A percentile compares a stretch with the other conserved stretches of the same genome.
These are phyloP conservation scores for Chaetomium cochliodes DNA, from an alignment of 495 filamentous ascomycete species.

Conservation along the genomic window DNA sequence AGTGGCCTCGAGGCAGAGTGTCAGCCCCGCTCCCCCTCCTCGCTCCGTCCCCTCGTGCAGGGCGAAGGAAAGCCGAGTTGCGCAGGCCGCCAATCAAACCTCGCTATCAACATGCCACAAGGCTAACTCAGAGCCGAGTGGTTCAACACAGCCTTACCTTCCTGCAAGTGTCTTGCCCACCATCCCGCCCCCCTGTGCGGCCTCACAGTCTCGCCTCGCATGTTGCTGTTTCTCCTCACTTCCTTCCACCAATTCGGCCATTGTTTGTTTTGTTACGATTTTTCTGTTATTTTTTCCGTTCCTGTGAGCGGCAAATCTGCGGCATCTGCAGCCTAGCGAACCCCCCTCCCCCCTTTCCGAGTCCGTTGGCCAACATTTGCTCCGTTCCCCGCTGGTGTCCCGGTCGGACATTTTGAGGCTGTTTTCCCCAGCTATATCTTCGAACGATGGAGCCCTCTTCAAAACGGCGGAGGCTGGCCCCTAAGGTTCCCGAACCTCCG, in stretches of 20 bases:
- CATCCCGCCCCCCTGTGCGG: constrained; percentile 18
- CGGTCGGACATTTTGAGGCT: neutral
- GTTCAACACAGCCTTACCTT: constrained; percentile 37
- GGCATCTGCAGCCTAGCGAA: constrained; percentile 8
- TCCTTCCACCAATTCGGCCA: constrained; percentile 16
- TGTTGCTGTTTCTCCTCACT: constrained; percentile 9
- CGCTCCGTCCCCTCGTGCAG: constrained; percentile 11
- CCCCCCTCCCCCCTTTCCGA: neutral
- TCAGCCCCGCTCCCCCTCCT: constrained; percentile 29
- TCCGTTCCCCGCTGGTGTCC: neutral
- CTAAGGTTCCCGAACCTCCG: constrained; percentile 37
- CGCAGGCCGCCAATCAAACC: constrained; percentile 25
- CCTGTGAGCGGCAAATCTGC: neutral
- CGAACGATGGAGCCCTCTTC: constrained; percentile 38
- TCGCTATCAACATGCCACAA: constrained; percentile 32
- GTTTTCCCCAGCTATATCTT: neutral
- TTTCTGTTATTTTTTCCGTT: neutral
- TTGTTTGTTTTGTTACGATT: neutral
- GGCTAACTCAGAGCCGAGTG: constrained; percentile 41
- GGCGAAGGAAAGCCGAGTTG: constrained; percentile 18
- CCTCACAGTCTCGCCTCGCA: constrained; percentile 30
- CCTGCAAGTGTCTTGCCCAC: constrained; percentile 17
- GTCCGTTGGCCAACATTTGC: neutral
- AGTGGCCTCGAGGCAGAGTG: constrained; percentile 26
- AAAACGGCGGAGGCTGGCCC: constrained; percentile 41